Evolutionary conservation across 495 filamentous ascomycete genomes (phyloP), one percentile per base, ranked within the genome.

Genomic region (Talaromyces thailandensis): DNA sequence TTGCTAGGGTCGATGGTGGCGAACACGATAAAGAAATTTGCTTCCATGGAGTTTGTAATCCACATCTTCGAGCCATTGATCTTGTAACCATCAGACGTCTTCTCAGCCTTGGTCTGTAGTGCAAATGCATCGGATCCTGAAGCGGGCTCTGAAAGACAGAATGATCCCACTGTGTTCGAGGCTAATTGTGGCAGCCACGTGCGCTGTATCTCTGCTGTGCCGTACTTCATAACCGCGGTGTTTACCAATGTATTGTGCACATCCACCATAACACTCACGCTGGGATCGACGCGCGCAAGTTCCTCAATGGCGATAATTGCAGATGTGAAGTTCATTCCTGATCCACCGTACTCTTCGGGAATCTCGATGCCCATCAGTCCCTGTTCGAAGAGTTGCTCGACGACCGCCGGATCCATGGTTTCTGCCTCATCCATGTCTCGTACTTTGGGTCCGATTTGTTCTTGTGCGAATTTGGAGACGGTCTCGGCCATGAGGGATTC

Each of bases 211-310:
- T 87, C 81, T 45, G 81, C 79, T 64, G 85, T 88, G 26, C 87
- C 95, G 75, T 89, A 96, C 68, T 91, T 95, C 67, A 96, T 67
- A 61, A 99, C 82, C 25, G 90, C 89, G 12, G 93, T 98, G 78
- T 97, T 98, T 73, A 96, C 92, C 31, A 99, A 79, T 8, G 94
- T 99, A 75, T 99, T 99, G 81, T 99, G 95, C 28, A 97, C 93
- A 72, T 97, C 93, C 16, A 88, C 87, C 81, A 97, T 76, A 61
- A 97, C 93, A 70, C 90, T 92, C 48, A 98, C 94, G 60, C 90
- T 94, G 35, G 94, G 94, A 71, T 99, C 94, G 24, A 98, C 88
- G 60, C 91, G 86, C 2, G 95, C 94, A 61, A 98, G 78, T 79
- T 99, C 95, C 77, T 99, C 94, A 70, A 99, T 98, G 11, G 90